phyloP scores from a whole-genome alignment of 129 eudicot species.

The Arctium lappa region DNA sequence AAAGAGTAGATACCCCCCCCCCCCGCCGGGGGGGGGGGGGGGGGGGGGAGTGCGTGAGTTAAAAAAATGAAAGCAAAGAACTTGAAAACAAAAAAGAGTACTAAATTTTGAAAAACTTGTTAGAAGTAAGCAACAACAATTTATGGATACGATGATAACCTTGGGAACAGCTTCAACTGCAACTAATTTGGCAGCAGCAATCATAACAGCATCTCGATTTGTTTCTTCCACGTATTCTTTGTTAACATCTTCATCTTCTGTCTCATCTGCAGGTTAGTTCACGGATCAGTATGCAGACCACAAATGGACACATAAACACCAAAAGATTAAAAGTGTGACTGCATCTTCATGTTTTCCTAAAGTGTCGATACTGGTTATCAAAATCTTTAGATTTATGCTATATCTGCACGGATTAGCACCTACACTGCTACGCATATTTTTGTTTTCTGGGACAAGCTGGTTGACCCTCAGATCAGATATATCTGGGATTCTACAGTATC shows the following conservation, averaged over 20 bases:
- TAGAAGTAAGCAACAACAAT: not conserved
- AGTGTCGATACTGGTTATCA: not conserved
- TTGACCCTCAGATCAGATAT: not conserved
- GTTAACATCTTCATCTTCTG: constrained; percentile 81
- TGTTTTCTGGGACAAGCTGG: not conserved
- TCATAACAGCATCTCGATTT: constrained; percentile 72
- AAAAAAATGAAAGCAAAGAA: too few species aligned
- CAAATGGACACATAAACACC: not conserved
- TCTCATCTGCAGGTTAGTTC: constrained; percentile 58
- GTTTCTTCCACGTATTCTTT: constrained; percentile 90
- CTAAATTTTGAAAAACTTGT: not conserved
- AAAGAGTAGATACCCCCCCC: not conserved
- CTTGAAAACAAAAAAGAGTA: not conserved
- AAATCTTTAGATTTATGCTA: not conserved
- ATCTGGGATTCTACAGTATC: not conserved
- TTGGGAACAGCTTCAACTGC: constrained; percentile 68
- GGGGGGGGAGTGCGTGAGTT: not conserved
- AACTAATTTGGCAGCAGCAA: constrained; percentile 83
- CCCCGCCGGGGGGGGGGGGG: not conserved
- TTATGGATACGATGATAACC: constrained; percentile 39
- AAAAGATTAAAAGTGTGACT: not conserved
- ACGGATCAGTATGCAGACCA: constrained; percentile 7
- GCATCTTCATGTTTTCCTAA: not conserved
- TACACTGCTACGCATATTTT: not conserved
- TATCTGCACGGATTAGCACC: not conserved